phyloP scores from a whole-genome alignment of 768 basidiomycete genomes.

The Chiua virens region DNA sequence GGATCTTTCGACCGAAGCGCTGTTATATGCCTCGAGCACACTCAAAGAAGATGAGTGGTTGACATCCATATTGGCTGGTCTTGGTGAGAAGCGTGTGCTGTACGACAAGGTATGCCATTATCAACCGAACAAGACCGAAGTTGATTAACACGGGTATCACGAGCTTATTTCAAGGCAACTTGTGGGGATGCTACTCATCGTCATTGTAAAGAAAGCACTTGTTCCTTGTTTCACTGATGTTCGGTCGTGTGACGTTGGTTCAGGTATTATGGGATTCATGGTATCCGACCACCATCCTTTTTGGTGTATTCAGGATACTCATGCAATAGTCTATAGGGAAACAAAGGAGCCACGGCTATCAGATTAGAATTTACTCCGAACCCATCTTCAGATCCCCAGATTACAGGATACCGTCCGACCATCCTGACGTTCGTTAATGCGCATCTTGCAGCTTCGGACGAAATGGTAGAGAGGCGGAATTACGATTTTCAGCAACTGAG shows the following conservation, averaged over 20 bases:
- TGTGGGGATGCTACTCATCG: slow-evolving; percentile 77
- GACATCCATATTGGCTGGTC: slow-evolving; percentile 59
- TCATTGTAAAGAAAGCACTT: slow-evolving; percentile 60
- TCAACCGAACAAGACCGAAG: not conserved
- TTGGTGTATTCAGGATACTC: not conserved
- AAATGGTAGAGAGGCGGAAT: slow-evolving; percentile 73
- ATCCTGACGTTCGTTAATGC: slow-evolving; percentile 76
- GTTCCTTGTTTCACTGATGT: slow-evolving; percentile 53
- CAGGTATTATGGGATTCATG: slow-evolving; percentile 80
- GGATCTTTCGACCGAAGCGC: slow-evolving; percentile 74
- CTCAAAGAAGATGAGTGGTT: slow-evolving; percentile 71
- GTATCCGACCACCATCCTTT: slow-evolving; percentile 34
- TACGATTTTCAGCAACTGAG: slow-evolving; percentile 73
- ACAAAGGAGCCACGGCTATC: slow-evolving; percentile 77
- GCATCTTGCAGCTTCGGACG: slow-evolving; percentile 83
- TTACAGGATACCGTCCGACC: slow-evolving; percentile 37
- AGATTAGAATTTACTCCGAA: slow-evolving; percentile 57
- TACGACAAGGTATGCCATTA: slow-evolving; percentile 61
- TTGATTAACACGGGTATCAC: not conserved
- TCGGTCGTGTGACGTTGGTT: slow-evolving; percentile 53
- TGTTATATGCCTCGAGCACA: slow-evolving; percentile 67
- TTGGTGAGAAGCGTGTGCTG: slow-evolving; percentile 61
- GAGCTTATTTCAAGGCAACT: slow-evolving; percentile 77
- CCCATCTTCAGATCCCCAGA: slow-evolving; percentile 17
- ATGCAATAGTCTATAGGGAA: slow-evolving; percentile 51